Conservation (phyloP, 2,329 filamentous ascomycete species). For the Alternaria tenuissima region DNA sequence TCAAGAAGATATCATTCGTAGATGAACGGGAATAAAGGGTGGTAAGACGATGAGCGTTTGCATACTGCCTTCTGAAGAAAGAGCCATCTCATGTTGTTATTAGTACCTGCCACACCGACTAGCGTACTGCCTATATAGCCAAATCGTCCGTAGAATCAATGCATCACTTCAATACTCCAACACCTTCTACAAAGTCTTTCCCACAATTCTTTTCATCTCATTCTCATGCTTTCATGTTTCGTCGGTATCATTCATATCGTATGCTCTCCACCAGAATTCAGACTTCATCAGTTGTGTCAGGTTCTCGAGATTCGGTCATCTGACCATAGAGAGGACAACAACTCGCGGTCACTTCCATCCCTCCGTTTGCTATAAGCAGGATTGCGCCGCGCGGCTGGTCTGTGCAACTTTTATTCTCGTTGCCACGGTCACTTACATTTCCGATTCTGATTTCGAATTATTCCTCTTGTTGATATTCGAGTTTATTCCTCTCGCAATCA, state of each 20-base stretch:
- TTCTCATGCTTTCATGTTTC: not conserved
- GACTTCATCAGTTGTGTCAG: no score
- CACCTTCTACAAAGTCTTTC: not conserved
- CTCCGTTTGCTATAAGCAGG: not conserved
- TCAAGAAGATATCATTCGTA: no score
- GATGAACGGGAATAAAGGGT: conserved; percentile 38
- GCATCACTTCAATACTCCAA: no score
- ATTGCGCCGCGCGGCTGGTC: not conserved
- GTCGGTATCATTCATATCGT: not conserved
- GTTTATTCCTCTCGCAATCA: not conserved
- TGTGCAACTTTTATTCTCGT: not conserved
- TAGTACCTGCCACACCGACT: no score
- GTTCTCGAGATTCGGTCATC: accelerated
- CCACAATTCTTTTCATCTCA: not conserved
- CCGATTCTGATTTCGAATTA: not conserved
- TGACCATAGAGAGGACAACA: not conserved
- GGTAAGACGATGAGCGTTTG: conserved; percentile 23
- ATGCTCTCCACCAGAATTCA: not conserved
- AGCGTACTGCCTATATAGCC: no score
- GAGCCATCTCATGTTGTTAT: no score
- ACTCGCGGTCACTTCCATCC: not conserved
- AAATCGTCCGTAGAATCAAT: no score
- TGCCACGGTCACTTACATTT: not conserved
- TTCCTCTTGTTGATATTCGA: not conserved
- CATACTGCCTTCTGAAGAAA: no score